Conservation (phyloP, 257 asterid genomes). For the Capsicum rhomboideum region DNA sequence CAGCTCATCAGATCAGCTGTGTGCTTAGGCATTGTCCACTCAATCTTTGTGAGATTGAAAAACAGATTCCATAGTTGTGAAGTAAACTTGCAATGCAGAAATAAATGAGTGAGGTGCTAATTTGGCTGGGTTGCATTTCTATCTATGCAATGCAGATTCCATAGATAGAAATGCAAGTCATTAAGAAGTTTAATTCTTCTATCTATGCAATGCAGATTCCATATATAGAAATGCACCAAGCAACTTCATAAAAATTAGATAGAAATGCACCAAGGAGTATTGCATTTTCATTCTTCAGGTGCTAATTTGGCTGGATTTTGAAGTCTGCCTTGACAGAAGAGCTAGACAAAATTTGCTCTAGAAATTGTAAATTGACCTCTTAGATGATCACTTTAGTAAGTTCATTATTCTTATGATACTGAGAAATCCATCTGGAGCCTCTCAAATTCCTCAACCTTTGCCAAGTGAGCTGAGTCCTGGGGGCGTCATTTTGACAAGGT, state of each 20-base stretch:
- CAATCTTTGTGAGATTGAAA: too few relatives aligned
- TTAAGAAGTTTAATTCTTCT: too few relatives aligned
- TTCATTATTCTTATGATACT: not conserved
- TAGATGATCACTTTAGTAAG: not conserved
- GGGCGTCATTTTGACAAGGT: not conserved
- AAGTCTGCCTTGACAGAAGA: not conserved
- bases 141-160: too few relatives aligned
- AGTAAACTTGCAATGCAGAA: too few relatives aligned
- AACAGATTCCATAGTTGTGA: too few relatives aligned
- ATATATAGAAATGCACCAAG: not conserved
- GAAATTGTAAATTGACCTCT: not conserved
- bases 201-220: too few relatives aligned
- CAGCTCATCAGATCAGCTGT: too few relatives aligned
- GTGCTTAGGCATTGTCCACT: too few relatives aligned
- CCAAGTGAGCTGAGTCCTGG: not conserved
- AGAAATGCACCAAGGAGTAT: not conserved
- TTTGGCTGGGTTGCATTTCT: too few relatives aligned
- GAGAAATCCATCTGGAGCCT: not conserved
- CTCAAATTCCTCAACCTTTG: not conserved
- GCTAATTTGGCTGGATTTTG: not conserved
- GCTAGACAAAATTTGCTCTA: not conserved
- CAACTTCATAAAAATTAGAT: not conserved
- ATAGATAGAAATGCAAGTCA: too few relatives aligned
- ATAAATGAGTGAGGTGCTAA: too few relatives aligned
- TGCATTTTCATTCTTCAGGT: not conserved